Evolutionary conservation across 2,329 filamentous ascomycete species (phyloP), one percentile per base, ranked within the genome.

Genomic region (Claviceps pazoutovae): DNA sequence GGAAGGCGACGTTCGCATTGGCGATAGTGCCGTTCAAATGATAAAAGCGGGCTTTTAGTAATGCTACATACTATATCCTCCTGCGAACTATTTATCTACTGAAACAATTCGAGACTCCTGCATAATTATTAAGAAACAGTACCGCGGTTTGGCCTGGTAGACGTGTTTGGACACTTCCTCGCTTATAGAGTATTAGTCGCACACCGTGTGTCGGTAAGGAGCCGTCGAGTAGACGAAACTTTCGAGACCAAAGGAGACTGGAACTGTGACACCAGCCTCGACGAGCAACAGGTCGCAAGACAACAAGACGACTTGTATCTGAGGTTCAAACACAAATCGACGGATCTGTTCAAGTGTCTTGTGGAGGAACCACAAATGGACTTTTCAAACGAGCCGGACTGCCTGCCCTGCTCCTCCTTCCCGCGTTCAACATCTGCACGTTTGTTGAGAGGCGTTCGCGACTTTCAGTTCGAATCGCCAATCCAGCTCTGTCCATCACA

Each of bases 381-480:
- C 77, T 82, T 63, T 82, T 82, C 55, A 74, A 58, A 58, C 79
- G 70, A 9, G 79, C 81, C 8, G 77, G 78, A 59, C 78, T 82
- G 19, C 68, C 72, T 16, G 75, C 71, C 52, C 78, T 70, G 64
- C 78, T 80, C 63, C 78, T 71, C 64, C 79, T 66, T 23, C 79
- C 78, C 1, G 76, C 76, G 48, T 71, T 75, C 55, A 79, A 64
- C 68, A 76, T 73, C 53, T 76, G 74, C 23, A 75, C 57, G 8
- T 71, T 76, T 14, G 79, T 75, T 16, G 77, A 74, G 39, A 96
- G 68, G 53, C 87, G 76, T 63, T 97, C 93, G 50, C 88, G 75
- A 63, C 88, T 95, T 63, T 96, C 91, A 0, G 87, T 94, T 58
- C 91, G 74, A 2, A 88, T 79, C 51, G 87, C 82, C 56, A 96